Evolutionary conservation across 1,284 basidiomycete species (phyloP).

Genomic region (Thecaphora frezii): DNA sequence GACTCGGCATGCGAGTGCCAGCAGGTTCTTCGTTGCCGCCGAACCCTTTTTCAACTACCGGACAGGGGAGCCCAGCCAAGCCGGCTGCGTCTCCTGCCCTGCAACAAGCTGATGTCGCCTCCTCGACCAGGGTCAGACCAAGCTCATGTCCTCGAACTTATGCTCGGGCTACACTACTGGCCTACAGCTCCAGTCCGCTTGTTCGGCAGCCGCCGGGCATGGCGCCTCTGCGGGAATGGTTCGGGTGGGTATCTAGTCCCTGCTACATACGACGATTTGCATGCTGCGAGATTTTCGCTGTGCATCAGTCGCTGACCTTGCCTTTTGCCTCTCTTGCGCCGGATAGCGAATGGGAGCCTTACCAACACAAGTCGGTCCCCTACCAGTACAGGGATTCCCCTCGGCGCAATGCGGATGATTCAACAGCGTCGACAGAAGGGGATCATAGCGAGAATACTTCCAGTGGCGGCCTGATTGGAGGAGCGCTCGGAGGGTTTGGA

Average conservation of each 20-base stretch:
- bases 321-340: constrained; percentile 10
- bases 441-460: not conserved
- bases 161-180: constrained; percentile 62
- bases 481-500: constrained; percentile 31
- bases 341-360: constrained; percentile 59
- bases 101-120: too few species aligned
- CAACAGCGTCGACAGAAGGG: constrained; percentile 12
- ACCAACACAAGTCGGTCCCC: constrained; percentile 59
- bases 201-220: constrained; percentile 72
- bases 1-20: constrained; percentile 31
- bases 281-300: too few species aligned
- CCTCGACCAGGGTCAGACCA: too few species aligned
- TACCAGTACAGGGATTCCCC: constrained; percentile 71
- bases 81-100: not conserved
- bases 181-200: constrained; percentile 73
- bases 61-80: constrained; percentile 2
- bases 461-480: constrained; percentile 30
- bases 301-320: not conserved
- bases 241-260: constrained; percentile 68
- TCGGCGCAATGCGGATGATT: constrained; percentile 57
- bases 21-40: constrained; percentile 32
- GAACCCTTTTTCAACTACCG: constrained; percentile 16
- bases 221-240: constrained; percentile 81
- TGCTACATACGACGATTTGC: too few species aligned
- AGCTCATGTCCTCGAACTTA: constrained; percentile 24